Evolutionary conservation across 106 monocot genomes (phyloP).

Genomic region (Dendrobium catenatum): DNA sequence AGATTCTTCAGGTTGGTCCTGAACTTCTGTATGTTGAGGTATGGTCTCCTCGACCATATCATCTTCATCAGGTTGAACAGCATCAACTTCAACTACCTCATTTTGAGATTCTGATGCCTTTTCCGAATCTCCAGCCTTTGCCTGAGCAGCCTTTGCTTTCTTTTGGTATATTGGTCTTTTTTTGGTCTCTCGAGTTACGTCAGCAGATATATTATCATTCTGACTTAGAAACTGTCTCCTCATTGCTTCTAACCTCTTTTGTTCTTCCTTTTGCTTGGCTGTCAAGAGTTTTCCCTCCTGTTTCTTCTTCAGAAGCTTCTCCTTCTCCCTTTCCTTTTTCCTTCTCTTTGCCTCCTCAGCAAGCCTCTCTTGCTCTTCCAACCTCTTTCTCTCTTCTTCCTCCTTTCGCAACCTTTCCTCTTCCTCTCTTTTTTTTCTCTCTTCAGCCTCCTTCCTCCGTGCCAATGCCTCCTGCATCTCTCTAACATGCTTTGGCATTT

Average conservation of each 20-base stretch:
- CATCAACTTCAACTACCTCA: conserved; percentile 13
- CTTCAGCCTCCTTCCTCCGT: conserved; percentile 69
- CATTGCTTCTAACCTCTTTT: conserved; percentile 72
- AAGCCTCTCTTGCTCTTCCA: conserved; percentile 68
- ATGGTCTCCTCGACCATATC: conserved; percentile 20
- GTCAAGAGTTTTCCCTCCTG: conserved; percentile 79
- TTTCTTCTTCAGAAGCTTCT: conserved; percentile 74
- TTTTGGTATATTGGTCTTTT: conserved; percentile 72
- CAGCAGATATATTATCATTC: conserved; percentile 20
- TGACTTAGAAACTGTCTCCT: conserved; percentile 67
- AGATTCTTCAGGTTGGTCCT: conserved; percentile 43
- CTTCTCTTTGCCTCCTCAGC: conserved; percentile 76
- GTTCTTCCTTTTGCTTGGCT: conserved; percentile 86
- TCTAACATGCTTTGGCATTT: conserved; percentile 74
- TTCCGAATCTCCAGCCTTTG: conserved; percentile 5
- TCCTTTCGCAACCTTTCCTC: conserved; percentile 80
- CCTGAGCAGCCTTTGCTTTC: conserved; percentile 14
- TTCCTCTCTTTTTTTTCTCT: conserved; percentile 76
- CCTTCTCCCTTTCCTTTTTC: conserved; percentile 96
- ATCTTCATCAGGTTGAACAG: conserved; percentile 36
- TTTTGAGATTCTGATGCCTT: conserved; percentile 10
- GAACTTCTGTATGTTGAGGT: conserved; percentile 38
- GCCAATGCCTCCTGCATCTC: conserved; percentile 94
- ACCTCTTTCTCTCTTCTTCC: conserved; percentile 68
- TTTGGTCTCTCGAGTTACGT: conserved; percentile 49